Evolutionary conservation across 2,329 filamentous ascomycete genomes (phyloP), one percentile per base, ranked within the genome.

Genomic region (Phialocephala subalpina): DNA sequence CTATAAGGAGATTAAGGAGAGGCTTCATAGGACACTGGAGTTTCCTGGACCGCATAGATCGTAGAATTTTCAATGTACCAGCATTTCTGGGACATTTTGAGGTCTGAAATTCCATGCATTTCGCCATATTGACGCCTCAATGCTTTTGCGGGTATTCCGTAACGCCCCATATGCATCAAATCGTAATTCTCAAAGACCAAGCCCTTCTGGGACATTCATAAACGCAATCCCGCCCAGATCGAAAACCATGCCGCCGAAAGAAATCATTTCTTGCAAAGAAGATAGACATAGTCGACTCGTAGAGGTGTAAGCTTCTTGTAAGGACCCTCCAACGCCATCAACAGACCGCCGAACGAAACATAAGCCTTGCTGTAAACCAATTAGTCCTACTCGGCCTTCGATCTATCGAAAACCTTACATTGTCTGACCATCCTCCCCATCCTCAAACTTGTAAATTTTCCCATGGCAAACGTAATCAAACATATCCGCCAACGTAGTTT

Each of bases 281-380:
- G 86, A 78, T 99, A 99, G 70, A 97, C 89, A 77, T 97, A 91
- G 78, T 99, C 96, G 75, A 97, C 95, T 74, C 94, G 89, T 76
- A 99, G 82, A 33, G 94, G 92, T 38, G 92, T 97, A 69, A 99
- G 87, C 83, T 97, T 97, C 85, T 96, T 97, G 80, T 97, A 96
- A 2, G 96, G 96, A 6, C 97, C 96, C 75, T 97, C 92, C 63
- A 99, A 86, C 74, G 91, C 93, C 81, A 98, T 90, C 74, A 99
- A 81, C 70, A 99, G 83, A 8, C 96, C 96, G 57, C 96, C 96
- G 75, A 97, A 99, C 1, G 94, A 97, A 73, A 97, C 86, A 80
- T 95, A 99, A 33, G 94, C 93, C 78, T 97, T 97, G 78, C 95
- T 98, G 73, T 71, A 68, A 33, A 61, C 53, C 36, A 47, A 42